These are phyloP conservation scores for Keithomyces neogunnii DNA, from an alignment of 2,329 filamentous ascomycete genomes.

Conservation along the genomic window DNA sequence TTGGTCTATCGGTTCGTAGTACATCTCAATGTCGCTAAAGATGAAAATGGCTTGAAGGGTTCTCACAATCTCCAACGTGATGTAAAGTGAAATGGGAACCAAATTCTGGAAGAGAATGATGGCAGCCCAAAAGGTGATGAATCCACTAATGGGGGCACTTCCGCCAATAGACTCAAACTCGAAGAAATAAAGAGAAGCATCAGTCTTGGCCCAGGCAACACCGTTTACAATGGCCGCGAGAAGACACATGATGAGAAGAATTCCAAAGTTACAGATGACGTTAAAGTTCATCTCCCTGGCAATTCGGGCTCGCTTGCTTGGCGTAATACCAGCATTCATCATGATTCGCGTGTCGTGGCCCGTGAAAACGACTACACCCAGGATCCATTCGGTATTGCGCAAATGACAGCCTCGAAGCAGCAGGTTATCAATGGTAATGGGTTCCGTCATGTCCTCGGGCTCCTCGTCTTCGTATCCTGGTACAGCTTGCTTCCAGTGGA, in stretches of 20 bases:
- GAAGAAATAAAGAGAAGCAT: conserved; percentile 72
- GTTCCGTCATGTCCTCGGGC: conserved; percentile 75
- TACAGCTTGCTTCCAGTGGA: conserved; percentile 75
- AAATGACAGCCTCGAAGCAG: conserved; percentile 88
- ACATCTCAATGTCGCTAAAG: conserved; percentile 93
- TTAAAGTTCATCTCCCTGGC: conserved; percentile 94
- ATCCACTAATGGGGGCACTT: conserved; percentile 68
- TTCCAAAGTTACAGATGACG: conserved; percentile 90
- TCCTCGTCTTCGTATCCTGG: conserved; percentile 52
- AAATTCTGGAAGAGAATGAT: conserved; percentile 97
- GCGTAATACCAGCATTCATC: conserved; percentile 94
- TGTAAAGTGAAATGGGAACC: conserved; percentile 96
- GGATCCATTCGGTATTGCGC: conserved; percentile 91
- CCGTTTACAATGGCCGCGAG: conserved; percentile 80
- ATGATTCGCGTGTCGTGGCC: conserved; percentile 98
- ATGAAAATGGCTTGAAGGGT: conserved; percentile 94
- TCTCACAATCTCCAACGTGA: conserved; percentile 91
- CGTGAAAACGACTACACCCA: conserved; percentile 89
- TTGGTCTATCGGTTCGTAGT: conserved; percentile 89
- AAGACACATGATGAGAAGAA: conserved; percentile 84
- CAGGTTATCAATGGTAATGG: conserved; percentile 90
- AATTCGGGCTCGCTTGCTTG: conserved; percentile 85
- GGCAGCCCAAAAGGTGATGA: conserved; percentile 94
- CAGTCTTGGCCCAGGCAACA: conserved; percentile 64
- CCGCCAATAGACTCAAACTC: conserved; percentile 78